Conservation (phyloP, 768 basidiomycete species). For the Mycena olivaceomarginata region DNA sequence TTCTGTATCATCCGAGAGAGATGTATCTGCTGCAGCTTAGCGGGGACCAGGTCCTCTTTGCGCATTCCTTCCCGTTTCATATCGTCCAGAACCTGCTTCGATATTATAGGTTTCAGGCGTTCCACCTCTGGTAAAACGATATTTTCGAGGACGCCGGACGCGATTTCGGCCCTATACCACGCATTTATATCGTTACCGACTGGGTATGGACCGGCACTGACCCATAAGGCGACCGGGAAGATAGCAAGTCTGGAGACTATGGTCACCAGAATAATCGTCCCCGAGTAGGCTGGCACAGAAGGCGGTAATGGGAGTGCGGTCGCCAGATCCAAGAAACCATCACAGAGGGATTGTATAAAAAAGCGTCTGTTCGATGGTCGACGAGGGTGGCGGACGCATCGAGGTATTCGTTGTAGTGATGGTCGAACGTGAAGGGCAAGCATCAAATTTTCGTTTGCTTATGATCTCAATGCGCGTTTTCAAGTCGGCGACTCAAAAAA, state of each 20-base stretch:
- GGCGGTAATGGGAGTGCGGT: constrained; percentile 84
- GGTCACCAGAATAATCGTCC: constrained; percentile 84
- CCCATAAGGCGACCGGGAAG: constrained; percentile 88
- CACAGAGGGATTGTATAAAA: constrained; percentile 66
- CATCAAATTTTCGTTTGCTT: constrained; percentile 27
- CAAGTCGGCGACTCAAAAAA: constrained; percentile 15
- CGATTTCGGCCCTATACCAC: constrained; percentile 74
- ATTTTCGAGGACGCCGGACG: constrained; percentile 76
- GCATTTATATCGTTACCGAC: constrained; percentile 21
- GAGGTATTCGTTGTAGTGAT: constrained; percentile 37
- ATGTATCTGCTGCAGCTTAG: constrained; percentile 69
- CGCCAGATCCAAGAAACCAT: constrained; percentile 87
- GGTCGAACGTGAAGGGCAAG: constrained; percentile 35
- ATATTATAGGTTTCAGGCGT: constrained; percentile 65
- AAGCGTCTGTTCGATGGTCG: constrained; percentile 36
- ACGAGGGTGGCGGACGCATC: constrained; percentile 12
- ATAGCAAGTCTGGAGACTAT: constrained; percentile 76
- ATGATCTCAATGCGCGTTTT: neutral
- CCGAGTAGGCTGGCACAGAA: constrained; percentile 81
- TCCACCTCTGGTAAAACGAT: constrained; percentile 75
- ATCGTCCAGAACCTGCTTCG: constrained; percentile 64
- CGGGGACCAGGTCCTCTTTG: constrained; percentile 64
- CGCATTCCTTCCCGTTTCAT: constrained; percentile 76
- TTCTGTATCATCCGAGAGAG: constrained; percentile 66
- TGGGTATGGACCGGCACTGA: constrained; percentile 54